Conservation (phyloP, 768 basidiomycete species). For the Ramaria sp. region DNA sequence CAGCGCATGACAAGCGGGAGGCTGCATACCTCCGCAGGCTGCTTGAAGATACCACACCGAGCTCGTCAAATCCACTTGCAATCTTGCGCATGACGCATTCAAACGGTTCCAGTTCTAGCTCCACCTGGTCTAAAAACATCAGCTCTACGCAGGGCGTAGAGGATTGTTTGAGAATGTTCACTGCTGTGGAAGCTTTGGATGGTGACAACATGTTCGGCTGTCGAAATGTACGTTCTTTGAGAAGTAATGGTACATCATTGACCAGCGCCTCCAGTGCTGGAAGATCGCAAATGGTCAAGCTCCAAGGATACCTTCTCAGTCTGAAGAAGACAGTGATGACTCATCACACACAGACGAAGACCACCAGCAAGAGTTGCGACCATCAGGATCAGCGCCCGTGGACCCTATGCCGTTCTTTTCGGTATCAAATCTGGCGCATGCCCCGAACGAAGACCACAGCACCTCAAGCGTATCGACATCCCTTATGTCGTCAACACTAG, state of each 20-base stretch:
- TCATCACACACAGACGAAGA: constrained; percentile 18
- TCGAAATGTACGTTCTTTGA: constrained; percentile 21
- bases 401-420: constrained; percentile 19
- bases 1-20: constrained; percentile 37
- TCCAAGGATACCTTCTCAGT: constrained; percentile 7
- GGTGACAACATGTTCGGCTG: constrained; percentile 95
- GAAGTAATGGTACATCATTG: not conserved
- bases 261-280: constrained; percentile 55
- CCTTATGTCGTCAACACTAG: constrained; percentile 14
- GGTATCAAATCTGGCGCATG: constrained; percentile 26
- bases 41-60: constrained; percentile 48
- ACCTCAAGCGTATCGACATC: not conserved
- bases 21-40: constrained; percentile 57
- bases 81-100: constrained; percentile 24
- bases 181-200: constrained; percentile 85
- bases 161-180: constrained; percentile 81
- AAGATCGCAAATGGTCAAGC: constrained; percentile 62
- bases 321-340: constrained; percentile 14
- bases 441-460: not conserved
- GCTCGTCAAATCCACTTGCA: constrained; percentile 34
- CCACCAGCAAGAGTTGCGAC: constrained; percentile 20
- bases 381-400: constrained; percentile 19
- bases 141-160: constrained; percentile 43
- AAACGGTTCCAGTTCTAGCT: not conserved
- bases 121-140: constrained; percentile 31